These are phyloP conservation scores for Stylosanthes scabra DNA, from an alignment of 331 rosid species.

Conservation along the genomic window DNA sequence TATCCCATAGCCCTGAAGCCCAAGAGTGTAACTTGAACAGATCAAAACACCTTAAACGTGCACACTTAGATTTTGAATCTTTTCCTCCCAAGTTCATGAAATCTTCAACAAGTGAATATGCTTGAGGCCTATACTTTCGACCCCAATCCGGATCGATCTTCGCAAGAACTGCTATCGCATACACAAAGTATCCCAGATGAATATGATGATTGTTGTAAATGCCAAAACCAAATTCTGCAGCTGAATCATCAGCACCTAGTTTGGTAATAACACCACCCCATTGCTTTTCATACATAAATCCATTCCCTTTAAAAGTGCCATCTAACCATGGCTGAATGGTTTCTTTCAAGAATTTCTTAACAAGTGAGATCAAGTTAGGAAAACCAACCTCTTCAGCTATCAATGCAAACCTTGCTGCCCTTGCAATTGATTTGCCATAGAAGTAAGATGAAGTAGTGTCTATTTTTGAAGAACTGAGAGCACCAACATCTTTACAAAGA, in stretches of 20 bases:
- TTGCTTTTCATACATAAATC: constrained; percentile 4
- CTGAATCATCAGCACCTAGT: background rate
- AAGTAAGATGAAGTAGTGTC: constrained; percentile 31
- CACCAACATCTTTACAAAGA: constrained; percentile 53
- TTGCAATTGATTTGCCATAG: constrained; percentile 4
- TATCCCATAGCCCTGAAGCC: background rate
- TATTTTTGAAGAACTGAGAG: constrained; percentile 34
- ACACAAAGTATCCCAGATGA: background rate
- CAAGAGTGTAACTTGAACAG: background rate
- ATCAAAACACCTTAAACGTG: background rate
- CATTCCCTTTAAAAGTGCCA: background rate
- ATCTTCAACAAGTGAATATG: background rate
- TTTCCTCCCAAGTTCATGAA: background rate
- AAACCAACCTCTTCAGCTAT: constrained; percentile 1
- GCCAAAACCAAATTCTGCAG: background rate
- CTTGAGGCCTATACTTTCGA: background rate
- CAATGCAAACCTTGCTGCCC: constrained; percentile 2
- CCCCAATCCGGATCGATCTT: background rate
- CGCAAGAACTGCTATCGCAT: background rate
- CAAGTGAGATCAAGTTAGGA: background rate
- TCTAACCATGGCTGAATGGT: constrained; percentile 1
- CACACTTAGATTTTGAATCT: background rate
- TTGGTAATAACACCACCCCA: constrained; percentile 1
- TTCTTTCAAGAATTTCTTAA: background rate
- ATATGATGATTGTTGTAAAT: background rate